Conservation (phyloP, 371 early-diverging fungal genomes). For the Saksenaea vasiformis region DNA sequence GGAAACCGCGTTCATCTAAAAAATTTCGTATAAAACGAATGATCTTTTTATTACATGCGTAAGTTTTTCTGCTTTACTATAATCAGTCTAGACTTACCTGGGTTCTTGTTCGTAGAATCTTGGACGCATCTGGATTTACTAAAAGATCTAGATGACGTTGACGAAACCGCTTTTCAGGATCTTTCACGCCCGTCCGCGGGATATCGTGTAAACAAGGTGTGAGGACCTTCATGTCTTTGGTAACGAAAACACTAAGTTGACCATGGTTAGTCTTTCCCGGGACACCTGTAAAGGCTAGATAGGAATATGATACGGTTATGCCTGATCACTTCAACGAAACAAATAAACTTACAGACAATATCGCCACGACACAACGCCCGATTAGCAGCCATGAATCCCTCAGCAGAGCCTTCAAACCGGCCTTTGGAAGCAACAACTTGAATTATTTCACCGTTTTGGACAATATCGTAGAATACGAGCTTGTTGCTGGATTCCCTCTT, state of each 20-base stretch:
- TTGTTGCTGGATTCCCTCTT: conserved; percentile 75
- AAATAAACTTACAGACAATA: conserved; percentile 54
- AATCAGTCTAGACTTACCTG: conserved; percentile 27
- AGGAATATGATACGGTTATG: not conserved
- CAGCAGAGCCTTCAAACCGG: conserved; percentile 39
- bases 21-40: conserved; percentile 79
- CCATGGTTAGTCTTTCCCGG: conserved; percentile 84
- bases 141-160: conserved; percentile 89
- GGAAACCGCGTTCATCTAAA: conserved; percentile 77
- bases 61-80: not conserved
- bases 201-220: conserved; percentile 89
- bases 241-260: conserved; percentile 79
- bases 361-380: conserved; percentile 64
- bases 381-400: conserved; percentile 48
- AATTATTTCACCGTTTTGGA: conserved; percentile 59
- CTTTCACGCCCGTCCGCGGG: conserved; percentile 72
- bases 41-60: conserved; percentile 47
- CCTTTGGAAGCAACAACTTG: conserved; percentile 71
- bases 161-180: conserved; percentile 85
- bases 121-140: conserved; percentile 70
- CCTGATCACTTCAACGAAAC: not conserved
- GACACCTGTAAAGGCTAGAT: conserved; percentile 69
- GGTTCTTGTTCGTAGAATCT: conserved; percentile 58
- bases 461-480: conserved; percentile 73
- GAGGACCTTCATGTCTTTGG: conserved; percentile 62